Percentiles rank a stretch among this genome's conserved stretches.
Conservation (phyloP, 2,329 filamentous ascomycete genomes). For the Exutisphaerella laricina region DNA sequence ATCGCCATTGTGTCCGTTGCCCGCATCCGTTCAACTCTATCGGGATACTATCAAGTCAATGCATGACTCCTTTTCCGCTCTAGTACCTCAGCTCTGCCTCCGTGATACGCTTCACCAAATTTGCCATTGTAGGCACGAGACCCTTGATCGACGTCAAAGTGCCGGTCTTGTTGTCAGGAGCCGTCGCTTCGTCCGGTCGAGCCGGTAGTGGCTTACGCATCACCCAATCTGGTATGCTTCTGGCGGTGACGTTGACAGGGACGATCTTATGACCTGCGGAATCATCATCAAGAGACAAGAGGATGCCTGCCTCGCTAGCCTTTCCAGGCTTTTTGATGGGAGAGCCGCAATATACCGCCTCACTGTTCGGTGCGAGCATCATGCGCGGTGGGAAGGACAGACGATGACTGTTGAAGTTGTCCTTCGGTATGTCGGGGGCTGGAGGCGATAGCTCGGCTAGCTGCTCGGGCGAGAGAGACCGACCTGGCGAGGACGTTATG, state of each 20-base stretch:
- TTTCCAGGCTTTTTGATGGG: constrained; percentile 8
- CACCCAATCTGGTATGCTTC: constrained; percentile 1
- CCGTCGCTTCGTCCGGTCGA: neutral
- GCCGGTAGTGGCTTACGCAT: constrained; percentile 5
- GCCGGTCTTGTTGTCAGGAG: too few relatives aligned
- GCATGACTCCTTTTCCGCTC: too few relatives aligned
- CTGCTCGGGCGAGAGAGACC: neutral
- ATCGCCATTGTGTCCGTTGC: too few relatives aligned
- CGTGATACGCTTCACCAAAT: too few relatives aligned
- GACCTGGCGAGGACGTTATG: neutral
- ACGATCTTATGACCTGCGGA: neutral
- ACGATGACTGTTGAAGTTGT: constrained; percentile 4
- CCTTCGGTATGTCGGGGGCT: constrained; percentile 3
- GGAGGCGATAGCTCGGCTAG: neutral
- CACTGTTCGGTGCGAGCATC: constrained; percentile 7
- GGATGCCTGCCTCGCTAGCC: neutral
- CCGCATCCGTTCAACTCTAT: too few relatives aligned
- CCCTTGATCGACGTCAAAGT: too few relatives aligned
- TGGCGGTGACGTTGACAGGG: too few relatives aligned
- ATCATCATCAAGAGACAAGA: neutral
- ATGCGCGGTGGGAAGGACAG: constrained; percentile 15
- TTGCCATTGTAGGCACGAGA: too few relatives aligned
- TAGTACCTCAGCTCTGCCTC: too few relatives aligned
- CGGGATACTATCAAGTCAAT: too few relatives aligned
- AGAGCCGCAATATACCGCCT: constrained; percentile 1